Evolutionary conservation across 140 eudicot genomes (phyloP).

Genomic region (Senecio squalidus): DNA sequence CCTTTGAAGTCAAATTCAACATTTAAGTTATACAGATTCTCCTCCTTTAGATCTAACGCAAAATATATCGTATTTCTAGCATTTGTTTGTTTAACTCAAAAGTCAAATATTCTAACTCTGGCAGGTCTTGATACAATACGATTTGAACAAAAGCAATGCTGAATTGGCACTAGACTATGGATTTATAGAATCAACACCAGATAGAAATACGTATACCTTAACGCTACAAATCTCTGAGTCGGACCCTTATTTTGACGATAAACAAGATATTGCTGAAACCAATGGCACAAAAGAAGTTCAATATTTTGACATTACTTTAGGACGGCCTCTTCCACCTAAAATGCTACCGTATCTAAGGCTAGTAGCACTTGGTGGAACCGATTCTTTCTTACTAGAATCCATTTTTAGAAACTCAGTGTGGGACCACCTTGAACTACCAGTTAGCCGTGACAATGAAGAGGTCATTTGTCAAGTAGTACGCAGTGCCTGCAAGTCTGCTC

Average conservation of each 20-base stretch:
- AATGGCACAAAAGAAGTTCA: slow-evolving; percentile 65
- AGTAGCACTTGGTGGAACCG: slow-evolving; percentile 85
- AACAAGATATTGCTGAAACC: slow-evolving; percentile 79
- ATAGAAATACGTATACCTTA: slow-evolving; percentile 71
- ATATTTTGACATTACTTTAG: slow-evolving; percentile 78
- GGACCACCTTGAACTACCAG: slow-evolving; percentile 76
- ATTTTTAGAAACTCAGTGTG: slow-evolving; percentile 76
- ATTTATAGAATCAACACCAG: slow-evolving; percentile 61
- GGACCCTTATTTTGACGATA: slow-evolving; percentile 70
- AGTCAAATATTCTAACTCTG: slow-evolving; percentile 11
- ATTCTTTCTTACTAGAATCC: slow-evolving; percentile 79
- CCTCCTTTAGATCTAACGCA: neutral
- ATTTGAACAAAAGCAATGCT: slow-evolving; percentile 85
- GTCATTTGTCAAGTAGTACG: slow-evolving; percentile 77
- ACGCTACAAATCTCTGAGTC: slow-evolving; percentile 80
- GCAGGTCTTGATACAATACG: slow-evolving; percentile 89
- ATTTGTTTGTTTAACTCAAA: slow-evolving; percentile 6
- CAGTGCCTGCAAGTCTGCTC: slow-evolving; percentile 74
- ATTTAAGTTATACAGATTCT: neutral
- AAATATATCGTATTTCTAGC: slow-evolving; percentile 4
- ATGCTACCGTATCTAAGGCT: slow-evolving; percentile 83
- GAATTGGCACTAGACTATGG: slow-evolving; percentile 95
- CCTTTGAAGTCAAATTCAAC: slow-evolving; percentile 16
- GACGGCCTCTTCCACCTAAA: slow-evolving; percentile 61
- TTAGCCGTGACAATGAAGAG: slow-evolving; percentile 85